These are phyloP conservation scores for Cryptococcus floricola DNA, from an alignment of 1,284 basidiomycete genomes.

Conservation along the genomic window DNA sequence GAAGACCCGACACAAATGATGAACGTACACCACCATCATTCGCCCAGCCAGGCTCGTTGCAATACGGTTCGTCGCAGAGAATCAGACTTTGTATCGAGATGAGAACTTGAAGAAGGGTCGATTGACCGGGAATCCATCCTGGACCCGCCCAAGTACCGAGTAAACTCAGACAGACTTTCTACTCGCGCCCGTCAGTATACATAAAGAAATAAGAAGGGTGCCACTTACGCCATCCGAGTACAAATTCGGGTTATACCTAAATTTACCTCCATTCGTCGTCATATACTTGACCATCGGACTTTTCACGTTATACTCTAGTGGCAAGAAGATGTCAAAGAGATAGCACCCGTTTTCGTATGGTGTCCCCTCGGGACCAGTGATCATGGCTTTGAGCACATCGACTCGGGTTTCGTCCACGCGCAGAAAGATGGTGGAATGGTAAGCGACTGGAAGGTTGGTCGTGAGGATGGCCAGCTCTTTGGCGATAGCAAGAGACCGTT, in stretches of 20 bases:
- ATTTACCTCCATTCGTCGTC: constrained; percentile 86
- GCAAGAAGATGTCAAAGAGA: constrained; percentile 86
- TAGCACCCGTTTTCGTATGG: constrained; percentile 61
- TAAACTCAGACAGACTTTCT: constrained; percentile 82
- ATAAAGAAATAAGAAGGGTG: not conserved
- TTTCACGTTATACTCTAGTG: constrained; percentile 35
- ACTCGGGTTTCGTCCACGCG: constrained; percentile 63
- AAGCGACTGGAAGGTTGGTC: constrained; percentile 80
- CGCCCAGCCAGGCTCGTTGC: constrained; percentile 87
- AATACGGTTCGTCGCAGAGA: constrained; percentile 78
- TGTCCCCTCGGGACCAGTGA: constrained; percentile 84
- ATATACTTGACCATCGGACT: constrained; percentile 69
- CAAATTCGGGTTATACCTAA: constrained; percentile 84
- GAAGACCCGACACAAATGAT: not conserved
- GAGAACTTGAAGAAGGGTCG: constrained; percentile 70
- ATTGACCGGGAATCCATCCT: constrained; percentile 80
- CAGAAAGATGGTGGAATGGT: constrained; percentile 80
- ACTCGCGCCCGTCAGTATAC: not conserved
- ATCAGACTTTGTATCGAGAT: constrained; percentile 95
- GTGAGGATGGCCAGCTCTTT: constrained; percentile 87
- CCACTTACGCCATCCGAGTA: constrained; percentile 63
- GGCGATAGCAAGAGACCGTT: constrained; percentile 81
- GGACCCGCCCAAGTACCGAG: constrained; percentile 88
- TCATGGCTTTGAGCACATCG: constrained; percentile 80
- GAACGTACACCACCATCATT: constrained; percentile 61